phyloP scores from a whole-genome alignment of 495 filamentous ascomycete genomes.

The Penicillium cinerascens region DNA sequence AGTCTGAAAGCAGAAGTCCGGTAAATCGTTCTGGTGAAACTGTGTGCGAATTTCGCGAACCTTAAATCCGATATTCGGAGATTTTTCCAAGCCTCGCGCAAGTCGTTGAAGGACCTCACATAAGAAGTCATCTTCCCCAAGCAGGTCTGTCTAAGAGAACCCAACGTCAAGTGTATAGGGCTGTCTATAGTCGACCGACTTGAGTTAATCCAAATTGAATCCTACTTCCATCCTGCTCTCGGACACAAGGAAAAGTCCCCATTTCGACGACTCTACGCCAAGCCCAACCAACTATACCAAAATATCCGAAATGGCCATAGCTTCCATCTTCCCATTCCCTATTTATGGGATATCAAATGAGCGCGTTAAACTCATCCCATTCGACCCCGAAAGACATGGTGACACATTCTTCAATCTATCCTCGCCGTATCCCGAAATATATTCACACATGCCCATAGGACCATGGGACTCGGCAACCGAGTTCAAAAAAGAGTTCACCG shows the following conservation, averaged over 20 bases:
- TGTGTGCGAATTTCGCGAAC: neutral
- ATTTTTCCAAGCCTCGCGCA: too few relatives aligned
- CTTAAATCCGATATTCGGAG: neutral
- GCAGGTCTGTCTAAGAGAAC: too few relatives aligned
- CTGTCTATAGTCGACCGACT: neutral
- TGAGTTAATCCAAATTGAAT: neutral
- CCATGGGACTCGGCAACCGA: conserved; percentile 5
- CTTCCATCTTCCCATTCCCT: conserved; percentile 11
- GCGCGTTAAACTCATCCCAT: conserved; percentile 16
- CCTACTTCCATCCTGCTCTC: too few relatives aligned
- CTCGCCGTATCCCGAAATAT: conserved; percentile 14
- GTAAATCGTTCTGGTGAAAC: neutral
- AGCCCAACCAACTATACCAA: too few relatives aligned
- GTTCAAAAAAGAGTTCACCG: conserved; percentile 12
- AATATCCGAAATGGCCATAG: conserved; percentile 6
- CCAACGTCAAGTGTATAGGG: too few relatives aligned
- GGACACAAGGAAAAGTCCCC: too few relatives aligned
- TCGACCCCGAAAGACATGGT: conserved; percentile 14
- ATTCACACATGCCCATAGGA: conserved; percentile 12
- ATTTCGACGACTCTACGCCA: too few relatives aligned
- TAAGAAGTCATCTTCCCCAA: too few relatives aligned
- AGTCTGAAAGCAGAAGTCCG: too few relatives aligned
- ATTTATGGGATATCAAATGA: conserved; percentile 10
- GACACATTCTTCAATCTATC: conserved; percentile 15
- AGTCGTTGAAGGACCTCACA: too few relatives aligned